phyloP scores from a whole-genome alignment of 2,329 filamentous ascomycete genomes.

The Alternaria tenuissima region DNA sequence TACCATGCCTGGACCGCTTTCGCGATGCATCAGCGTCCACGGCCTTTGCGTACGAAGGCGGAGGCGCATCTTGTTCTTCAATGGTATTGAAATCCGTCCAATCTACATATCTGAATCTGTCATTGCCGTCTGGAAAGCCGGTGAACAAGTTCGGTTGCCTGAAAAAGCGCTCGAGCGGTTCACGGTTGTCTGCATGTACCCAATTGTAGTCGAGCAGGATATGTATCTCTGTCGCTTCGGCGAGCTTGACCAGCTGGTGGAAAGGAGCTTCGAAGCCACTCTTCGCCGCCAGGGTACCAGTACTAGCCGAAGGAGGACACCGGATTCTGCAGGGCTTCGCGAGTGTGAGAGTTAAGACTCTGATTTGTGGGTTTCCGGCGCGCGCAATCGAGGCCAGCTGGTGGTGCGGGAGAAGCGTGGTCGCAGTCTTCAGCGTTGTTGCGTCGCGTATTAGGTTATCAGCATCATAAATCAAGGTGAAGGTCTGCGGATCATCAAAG shows the following conservation, averaged over 20 bases:
- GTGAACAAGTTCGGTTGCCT: slow-evolving; percentile 15
- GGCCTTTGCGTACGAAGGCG: slow-evolving; percentile 18
- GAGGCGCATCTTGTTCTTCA: slow-evolving; percentile 11
- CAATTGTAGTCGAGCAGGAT: slow-evolving; percentile 29
- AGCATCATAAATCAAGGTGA: slow-evolving; percentile 29
- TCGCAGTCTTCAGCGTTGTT: slow-evolving; percentile 7
- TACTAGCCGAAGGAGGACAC: slow-evolving; percentile 1
- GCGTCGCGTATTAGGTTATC: slow-evolving; percentile 23
- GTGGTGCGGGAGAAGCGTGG: slow-evolving; percentile 5
- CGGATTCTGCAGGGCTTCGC: slow-evolving; percentile 19
- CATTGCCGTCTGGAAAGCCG: slow-evolving; percentile 16
- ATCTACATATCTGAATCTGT: slow-evolving; percentile 9
- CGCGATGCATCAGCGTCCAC: background rate
- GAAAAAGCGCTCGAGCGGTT: slow-evolving; percentile 14
- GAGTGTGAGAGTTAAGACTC: slow-evolving; percentile 12
- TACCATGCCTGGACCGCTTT: slow-evolving; percentile 25
- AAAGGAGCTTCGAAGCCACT: slow-evolving; percentile 14
- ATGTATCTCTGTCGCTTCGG: slow-evolving; percentile 19
- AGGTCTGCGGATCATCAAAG: slow-evolving; percentile 16
- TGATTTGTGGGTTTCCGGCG: slow-evolving; percentile 20
- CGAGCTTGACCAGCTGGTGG: slow-evolving; percentile 15
- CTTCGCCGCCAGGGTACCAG: slow-evolving; percentile 6
- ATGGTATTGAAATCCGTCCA: slow-evolving; percentile 15
- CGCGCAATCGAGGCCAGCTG: slow-evolving; percentile 19
- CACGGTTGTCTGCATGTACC: slow-evolving; percentile 20